Conservation (phyloP, 257 asterid genomes). For the Primulina tabacum region DNA sequence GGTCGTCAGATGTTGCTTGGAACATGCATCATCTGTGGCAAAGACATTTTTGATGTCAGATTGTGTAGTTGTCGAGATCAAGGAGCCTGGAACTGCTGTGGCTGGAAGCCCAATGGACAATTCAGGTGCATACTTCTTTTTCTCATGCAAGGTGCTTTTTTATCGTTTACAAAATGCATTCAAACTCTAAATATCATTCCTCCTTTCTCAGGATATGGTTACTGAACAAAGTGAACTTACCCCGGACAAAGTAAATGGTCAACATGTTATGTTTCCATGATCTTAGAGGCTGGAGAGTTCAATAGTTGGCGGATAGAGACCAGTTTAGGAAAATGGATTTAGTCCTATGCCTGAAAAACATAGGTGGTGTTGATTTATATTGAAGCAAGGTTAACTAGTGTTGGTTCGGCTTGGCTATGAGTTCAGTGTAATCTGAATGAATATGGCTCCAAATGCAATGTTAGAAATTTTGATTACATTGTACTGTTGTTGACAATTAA, state of each 20-base stretch:
- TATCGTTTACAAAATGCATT: background rate
- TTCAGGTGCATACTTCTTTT: conserved; percentile 26
- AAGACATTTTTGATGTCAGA: conserved; percentile 51
- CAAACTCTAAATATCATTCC: background rate
- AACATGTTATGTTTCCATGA: background rate
- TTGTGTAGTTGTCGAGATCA: conserved; percentile 50
- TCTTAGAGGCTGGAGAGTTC: background rate
- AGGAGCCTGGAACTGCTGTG: conserved; percentile 40
- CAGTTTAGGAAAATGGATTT: no score
- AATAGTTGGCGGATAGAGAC: background rate
- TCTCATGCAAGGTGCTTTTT: no score
- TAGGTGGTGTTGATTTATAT: no score
- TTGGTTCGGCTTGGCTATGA: no score
- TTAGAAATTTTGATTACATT: no score
- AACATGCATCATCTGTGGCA: conserved; percentile 55
- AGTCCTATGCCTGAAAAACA: no score
- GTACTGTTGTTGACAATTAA: no score
- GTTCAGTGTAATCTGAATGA: no score
- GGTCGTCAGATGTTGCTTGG: conserved; percentile 70
- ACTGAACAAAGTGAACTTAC: background rate
- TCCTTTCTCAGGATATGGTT: conserved; percentile 18
- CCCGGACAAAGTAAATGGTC: background rate
- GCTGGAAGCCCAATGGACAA: conserved; percentile 49
- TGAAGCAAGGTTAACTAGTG: no score
- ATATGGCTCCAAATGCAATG: no score